Conservation (phyloP, 1,139 yeast genomes). For the Groenewaldozyma auringiensis region DNA sequence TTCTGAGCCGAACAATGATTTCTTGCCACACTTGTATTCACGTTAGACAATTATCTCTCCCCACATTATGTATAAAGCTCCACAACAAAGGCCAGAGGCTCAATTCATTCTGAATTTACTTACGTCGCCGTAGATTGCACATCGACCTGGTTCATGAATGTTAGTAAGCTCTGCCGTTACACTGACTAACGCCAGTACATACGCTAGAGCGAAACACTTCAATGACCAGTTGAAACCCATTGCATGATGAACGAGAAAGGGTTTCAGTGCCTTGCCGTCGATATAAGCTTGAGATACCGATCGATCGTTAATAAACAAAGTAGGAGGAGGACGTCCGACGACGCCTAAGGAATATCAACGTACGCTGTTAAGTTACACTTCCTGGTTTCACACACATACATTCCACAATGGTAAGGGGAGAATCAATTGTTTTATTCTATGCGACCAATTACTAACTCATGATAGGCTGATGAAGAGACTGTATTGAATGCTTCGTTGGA, state of each 20-base stretch:
- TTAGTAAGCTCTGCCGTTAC: not conserved
- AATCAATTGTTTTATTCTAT: no score
- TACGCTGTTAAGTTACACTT: no score
- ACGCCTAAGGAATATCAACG: no score
- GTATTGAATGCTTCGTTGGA: conserved; percentile 78
- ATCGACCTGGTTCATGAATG: conserved; percentile 32
- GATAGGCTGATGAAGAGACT: not conserved
- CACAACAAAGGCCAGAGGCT: no score
- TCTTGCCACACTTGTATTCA: conserved; percentile 57
- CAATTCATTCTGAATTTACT: conserved; percentile 10
- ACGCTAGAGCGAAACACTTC: not conserved
- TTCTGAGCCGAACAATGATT: conserved; percentile 65
- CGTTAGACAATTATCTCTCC: conserved; percentile 1
- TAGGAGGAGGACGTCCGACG: no score
- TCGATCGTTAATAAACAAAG: no score
- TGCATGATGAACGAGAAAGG: not conserved
- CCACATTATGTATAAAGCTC: no score
- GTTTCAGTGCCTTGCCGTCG: not conserved
- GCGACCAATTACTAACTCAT: no score
- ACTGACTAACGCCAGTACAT: not conserved
- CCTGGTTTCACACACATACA: no score
- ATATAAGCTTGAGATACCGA: no score
- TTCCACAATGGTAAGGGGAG: no score
- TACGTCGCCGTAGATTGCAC: conserved; percentile 46
- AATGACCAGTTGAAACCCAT: not conserved